phyloP scores from a whole-genome alignment of 108 stramenopile genomes.

The Cyclotella cryptica region DNA sequence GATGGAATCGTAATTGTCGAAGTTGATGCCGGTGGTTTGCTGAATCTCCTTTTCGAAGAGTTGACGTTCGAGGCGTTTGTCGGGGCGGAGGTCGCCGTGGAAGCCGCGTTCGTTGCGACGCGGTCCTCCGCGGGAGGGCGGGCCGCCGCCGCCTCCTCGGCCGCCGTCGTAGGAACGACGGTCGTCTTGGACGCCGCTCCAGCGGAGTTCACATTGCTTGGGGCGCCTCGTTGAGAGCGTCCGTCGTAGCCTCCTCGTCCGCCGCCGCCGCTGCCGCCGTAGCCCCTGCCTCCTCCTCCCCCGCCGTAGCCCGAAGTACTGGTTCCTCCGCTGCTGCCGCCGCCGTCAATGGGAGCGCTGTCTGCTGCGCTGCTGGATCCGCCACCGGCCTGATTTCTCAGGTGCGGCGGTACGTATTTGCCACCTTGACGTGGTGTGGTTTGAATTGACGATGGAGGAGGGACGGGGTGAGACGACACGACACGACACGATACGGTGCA shows the following conservation, averaged over 20 bases:
- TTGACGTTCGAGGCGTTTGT: conserved; percentile 76
- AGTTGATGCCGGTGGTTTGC: conserved; percentile 99
- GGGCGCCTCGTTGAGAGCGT: conserved; percentile 34
- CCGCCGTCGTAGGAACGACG: conserved; percentile 32
- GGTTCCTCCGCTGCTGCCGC: conserved; percentile 56
- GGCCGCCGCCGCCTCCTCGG: conserved; percentile 37
- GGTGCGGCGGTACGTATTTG: conserved; percentile 95
- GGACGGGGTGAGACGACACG: not conserved
- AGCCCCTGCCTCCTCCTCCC: conserved; percentile 41
- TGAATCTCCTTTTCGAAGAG: conserved; percentile 81
- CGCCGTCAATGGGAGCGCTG: conserved; percentile 27
- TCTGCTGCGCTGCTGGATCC: conserved; percentile 43
- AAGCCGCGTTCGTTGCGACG: conserved; percentile 75
- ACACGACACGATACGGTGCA: not conserved
- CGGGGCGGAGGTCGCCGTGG: conserved; percentile 84
- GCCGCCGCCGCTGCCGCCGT: conserved; percentile 45
- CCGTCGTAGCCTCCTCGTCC: conserved; percentile 47
- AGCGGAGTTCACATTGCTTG: conserved; percentile 22
- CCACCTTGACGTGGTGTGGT: conserved; percentile 53
- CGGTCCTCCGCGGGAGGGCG: conserved; percentile 25
- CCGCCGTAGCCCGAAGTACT: conserved; percentile 30
- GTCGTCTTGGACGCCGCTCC: conserved; percentile 23
- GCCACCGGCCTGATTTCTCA: conserved; percentile 89
- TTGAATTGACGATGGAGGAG: not conserved
- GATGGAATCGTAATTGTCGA: conserved; percentile 98